These are phyloP conservation scores for Podospora pseudopauciseta DNA, from an alignment of 495 filamentous ascomycete genomes.

Conservation along the genomic window DNA sequence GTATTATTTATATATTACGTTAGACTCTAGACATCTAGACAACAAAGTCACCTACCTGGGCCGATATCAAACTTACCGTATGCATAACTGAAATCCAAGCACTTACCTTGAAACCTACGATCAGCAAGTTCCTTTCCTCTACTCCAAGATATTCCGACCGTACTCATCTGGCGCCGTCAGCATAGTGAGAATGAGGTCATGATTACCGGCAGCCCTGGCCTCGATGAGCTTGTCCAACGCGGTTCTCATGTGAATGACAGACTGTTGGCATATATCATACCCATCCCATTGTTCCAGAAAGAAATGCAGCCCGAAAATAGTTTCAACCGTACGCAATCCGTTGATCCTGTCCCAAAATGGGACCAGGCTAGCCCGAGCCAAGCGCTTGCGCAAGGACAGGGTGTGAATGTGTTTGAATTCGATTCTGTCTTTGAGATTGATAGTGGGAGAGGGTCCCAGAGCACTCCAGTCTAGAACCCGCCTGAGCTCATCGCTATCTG, in stretches of 20 bases:
- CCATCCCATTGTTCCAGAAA: neutral
- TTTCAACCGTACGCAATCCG: neutral
- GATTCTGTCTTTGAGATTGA: neutral
- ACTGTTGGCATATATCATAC: neutral
- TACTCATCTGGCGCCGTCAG: neutral
- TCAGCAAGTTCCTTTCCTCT: neutral
- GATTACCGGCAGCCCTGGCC: neutral
- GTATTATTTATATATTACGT: too few species aligned
- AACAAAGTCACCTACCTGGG: too few species aligned
- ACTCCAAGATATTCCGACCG: neutral
- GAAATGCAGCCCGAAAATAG: neutral
- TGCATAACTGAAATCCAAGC: too few species aligned
- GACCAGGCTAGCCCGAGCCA: neutral
- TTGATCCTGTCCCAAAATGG: neutral
- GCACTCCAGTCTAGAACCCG: neutral
- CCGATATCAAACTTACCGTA: too few species aligned
- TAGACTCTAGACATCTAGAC: too few species aligned
- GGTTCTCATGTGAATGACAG: neutral
- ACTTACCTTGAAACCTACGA: neutral
- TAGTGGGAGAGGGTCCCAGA: neutral
- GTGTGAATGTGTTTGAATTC: neutral
- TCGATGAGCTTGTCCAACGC: neutral
- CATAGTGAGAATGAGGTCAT: neutral
- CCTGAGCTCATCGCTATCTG: neutral
- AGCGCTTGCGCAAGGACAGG: neutral